Evolutionary conservation across 345 rosid species (phyloP).

Genomic region (Salix viminalis): DNA sequence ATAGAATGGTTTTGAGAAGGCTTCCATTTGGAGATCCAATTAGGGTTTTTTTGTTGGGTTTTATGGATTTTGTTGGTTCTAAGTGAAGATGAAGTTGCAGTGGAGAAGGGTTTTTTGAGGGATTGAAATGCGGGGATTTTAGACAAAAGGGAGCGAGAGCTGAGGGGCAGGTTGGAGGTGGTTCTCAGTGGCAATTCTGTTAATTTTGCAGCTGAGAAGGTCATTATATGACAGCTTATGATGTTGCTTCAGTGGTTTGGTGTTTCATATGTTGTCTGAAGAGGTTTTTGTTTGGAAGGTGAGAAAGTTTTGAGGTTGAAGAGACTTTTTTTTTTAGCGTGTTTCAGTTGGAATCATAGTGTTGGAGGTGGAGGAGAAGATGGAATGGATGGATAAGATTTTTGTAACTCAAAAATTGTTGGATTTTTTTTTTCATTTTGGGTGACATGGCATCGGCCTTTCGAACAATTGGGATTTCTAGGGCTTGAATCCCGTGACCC

Average conservation of each 20-base stretch:
- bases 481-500: neutral
- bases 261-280: conserved; percentile 13
- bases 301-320: conserved; percentile 19
- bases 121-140: conserved; percentile 26
- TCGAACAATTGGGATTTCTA: neutral
- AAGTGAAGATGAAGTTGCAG: conserved; percentile 18
- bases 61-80: conserved; percentile 34
- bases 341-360: neutral
- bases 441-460: neutral
- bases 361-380: neutral
- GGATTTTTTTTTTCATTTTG: neutral
- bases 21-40: conserved; percentile 51
- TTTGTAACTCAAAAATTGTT: neutral
- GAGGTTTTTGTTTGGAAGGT: conserved; percentile 8
- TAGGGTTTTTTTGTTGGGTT: conserved; percentile 31
- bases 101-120: conserved; percentile 32
- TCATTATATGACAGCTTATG: conserved; percentile 31
- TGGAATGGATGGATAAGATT: conserved; percentile 39
- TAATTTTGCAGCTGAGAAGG: conserved; percentile 45
- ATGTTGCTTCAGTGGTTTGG: neutral
- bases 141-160: conserved; percentile 40
- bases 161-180: conserved; percentile 48
- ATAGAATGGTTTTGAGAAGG: neutral
- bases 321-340: neutral
- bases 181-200: conserved; percentile 67